A percentile compares a stretch with the other conserved stretches of the same genome.
Evolutionary conservation across 176 grass and related monocot genomes (phyloP).

Genomic region (Lolium rigidum): DNA sequence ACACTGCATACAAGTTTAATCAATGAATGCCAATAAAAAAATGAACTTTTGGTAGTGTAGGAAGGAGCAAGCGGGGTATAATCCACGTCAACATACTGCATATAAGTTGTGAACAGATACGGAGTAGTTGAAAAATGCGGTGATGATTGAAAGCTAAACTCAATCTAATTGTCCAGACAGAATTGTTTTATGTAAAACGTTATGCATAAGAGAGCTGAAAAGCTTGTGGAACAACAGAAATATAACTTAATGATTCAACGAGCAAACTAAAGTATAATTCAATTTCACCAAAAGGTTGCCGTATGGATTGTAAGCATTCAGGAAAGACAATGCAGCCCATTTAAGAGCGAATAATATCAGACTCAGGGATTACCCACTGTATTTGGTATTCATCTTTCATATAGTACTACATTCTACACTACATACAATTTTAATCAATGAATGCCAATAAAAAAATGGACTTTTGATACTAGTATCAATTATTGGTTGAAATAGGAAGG

Average conservation of each 20-base stretch:
- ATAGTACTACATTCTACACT: not conserved
- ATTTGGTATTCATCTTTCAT: not conserved
- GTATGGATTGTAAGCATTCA: not conserved
- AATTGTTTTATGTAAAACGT: not conserved
- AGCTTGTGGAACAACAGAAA: not conserved
- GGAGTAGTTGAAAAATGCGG: not conserved
- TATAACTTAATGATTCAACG: constrained; percentile 3
- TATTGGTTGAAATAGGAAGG: not conserved
- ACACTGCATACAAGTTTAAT: not conserved
- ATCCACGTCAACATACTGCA: constrained; percentile 62
- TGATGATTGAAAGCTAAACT: constrained; percentile 12
- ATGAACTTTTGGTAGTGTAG: too few species aligned
- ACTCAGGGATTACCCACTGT: not conserved
- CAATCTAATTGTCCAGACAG: not conserved
- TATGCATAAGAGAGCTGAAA: constrained; percentile 14
- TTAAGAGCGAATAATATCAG: not conserved
- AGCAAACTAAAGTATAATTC: constrained; percentile 7
- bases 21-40: not conserved
- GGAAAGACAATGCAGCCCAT: not conserved
- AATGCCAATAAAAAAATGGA: not conserved
- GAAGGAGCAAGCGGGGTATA: not conserved
- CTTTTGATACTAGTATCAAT: not conserved
- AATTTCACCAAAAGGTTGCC: not conserved
- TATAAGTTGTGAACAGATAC: too few species aligned
- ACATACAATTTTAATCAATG: not conserved